Evolutionary conservation across 2,329 filamentous ascomycete species (phyloP).

Genomic region (Hortaea sp.): DNA sequence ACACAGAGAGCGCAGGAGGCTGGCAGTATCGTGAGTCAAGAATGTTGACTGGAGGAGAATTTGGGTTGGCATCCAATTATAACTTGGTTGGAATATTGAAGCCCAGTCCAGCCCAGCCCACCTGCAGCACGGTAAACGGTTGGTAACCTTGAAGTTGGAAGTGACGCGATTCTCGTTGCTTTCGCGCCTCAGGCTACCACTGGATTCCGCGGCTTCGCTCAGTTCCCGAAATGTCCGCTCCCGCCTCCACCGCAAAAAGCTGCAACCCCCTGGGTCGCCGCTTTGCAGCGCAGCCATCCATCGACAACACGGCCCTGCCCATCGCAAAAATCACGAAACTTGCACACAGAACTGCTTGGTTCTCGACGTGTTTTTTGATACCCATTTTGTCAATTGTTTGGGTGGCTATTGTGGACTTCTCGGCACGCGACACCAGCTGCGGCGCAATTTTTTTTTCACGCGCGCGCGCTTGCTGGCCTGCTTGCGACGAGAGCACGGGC

Average conservation of each 20-base stretch:
- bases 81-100: no score
- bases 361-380: slow-evolving; percentile 8
- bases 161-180: no score
- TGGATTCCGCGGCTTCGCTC: neutral
- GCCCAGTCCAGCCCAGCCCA: no score
- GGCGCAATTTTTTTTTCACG: neutral
- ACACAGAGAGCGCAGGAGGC: no score
- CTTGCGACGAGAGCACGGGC: neutral
- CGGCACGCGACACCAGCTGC: neutral
- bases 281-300: slow-evolving; percentile 2
- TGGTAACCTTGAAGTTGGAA: no score
- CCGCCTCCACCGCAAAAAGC: neutral
- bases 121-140: no score
- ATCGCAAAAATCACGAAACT: slow-evolving; percentile 5
- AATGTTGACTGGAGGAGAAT: no score
- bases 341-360: neutral
- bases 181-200: no score
- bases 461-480: neutral
- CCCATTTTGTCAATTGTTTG: slow-evolving; percentile 9
- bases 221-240: neutral
- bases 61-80: no score
- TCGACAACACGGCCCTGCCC: slow-evolving; percentile 6
- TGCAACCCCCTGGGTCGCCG: neutral
- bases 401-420: slow-evolving; percentile 5
- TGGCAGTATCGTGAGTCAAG: no score